phyloP scores from a whole-genome alignment of 2,329 filamentous ascomycete species.

The Colletotrichum liriopes region DNA sequence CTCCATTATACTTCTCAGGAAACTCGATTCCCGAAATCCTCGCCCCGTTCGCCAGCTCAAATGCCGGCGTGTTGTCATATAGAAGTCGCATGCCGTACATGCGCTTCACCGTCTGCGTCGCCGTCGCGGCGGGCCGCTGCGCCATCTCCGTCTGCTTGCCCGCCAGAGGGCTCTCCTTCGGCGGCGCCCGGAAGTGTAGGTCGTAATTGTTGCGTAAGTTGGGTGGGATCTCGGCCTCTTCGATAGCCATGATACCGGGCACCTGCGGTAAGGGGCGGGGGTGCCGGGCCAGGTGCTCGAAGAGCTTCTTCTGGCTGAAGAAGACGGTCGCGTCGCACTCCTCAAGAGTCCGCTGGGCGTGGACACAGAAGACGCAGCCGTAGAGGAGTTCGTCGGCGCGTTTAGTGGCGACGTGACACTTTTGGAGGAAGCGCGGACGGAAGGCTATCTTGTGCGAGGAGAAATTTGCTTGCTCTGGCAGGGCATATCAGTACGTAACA shows the following conservation, averaged over 20 bases:
- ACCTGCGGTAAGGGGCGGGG: slow-evolving; percentile 67
- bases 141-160: slow-evolving; percentile 59
- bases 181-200: slow-evolving; percentile 62
- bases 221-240: slow-evolving; percentile 58
- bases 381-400: slow-evolving; percentile 68
- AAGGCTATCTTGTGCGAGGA: slow-evolving; percentile 63
- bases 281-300: slow-evolving; percentile 68
- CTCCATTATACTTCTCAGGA: slow-evolving; percentile 66
- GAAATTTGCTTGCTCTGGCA: slow-evolving; percentile 64
- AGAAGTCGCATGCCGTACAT: slow-evolving; percentile 63
- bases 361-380: slow-evolving; percentile 69
- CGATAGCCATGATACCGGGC: slow-evolving; percentile 64
- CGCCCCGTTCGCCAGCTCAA: slow-evolving; percentile 65
- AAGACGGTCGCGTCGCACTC: slow-evolving; percentile 72
- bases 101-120: slow-evolving; percentile 64
- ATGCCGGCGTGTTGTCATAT: slow-evolving; percentile 60
- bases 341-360: slow-evolving; percentile 64
- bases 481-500: slow-evolving; percentile 2
- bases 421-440: slow-evolving; percentile 70
- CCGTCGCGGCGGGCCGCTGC: slow-evolving; percentile 60
- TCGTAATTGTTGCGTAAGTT: slow-evolving; percentile 67
- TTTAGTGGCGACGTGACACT: slow-evolving; percentile 67
- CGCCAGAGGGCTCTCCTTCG: slow-evolving; percentile 58
- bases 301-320: slow-evolving; percentile 67
- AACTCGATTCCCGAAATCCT: slow-evolving; percentile 67